phyloP scores from a whole-genome alignment of 2,329 filamentous ascomycete species.

The Myriosclerotinia duriaeana region DNA sequence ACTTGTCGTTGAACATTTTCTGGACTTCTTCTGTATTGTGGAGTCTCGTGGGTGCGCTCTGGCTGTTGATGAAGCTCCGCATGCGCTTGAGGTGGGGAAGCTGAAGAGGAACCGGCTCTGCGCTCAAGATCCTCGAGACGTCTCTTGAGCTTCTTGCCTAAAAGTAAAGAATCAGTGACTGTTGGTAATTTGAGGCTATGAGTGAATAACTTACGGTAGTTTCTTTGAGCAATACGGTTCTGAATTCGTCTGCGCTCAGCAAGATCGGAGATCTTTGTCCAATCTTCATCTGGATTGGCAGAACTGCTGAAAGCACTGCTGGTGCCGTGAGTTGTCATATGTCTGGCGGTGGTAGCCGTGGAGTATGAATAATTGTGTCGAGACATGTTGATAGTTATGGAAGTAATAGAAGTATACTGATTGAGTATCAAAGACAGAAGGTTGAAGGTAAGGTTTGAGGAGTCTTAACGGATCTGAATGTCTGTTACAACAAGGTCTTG shows the following conservation, averaged over 20 bases:
- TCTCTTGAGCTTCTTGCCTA: constrained; percentile 91
- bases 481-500: constrained; percentile 30
- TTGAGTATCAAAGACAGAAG: constrained; percentile 24
- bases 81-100: constrained; percentile 55
- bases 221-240: constrained; percentile 95
- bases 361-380: constrained; percentile 39
- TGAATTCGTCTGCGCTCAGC: constrained; percentile 92
- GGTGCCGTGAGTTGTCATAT: constrained; percentile 71
- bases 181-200: constrained; percentile 11
- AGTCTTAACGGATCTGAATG: constrained; percentile 24
- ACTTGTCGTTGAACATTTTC: constrained; percentile 43
- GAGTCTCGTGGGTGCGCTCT: constrained; percentile 35
- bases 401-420: constrained; percentile 25
- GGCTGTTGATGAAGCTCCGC: constrained; percentile 46
- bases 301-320: constrained; percentile 94
- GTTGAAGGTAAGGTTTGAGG: constrained; percentile 3
- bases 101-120: constrained; percentile 64
- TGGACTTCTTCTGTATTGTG: constrained; percentile 37
- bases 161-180: constrained; percentile 27
- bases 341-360: constrained; percentile 47
- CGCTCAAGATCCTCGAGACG: constrained; percentile 82
- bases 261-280: constrained; percentile 98
- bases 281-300: constrained; percentile 94
- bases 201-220: constrained; percentile 73
- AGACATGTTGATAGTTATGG: constrained; percentile 36